Evolutionary conservation across 1,284 basidiomycete species (phyloP), one percentile per base, ranked within the genome.

Genomic region (Fomitopsis palustris): DNA sequence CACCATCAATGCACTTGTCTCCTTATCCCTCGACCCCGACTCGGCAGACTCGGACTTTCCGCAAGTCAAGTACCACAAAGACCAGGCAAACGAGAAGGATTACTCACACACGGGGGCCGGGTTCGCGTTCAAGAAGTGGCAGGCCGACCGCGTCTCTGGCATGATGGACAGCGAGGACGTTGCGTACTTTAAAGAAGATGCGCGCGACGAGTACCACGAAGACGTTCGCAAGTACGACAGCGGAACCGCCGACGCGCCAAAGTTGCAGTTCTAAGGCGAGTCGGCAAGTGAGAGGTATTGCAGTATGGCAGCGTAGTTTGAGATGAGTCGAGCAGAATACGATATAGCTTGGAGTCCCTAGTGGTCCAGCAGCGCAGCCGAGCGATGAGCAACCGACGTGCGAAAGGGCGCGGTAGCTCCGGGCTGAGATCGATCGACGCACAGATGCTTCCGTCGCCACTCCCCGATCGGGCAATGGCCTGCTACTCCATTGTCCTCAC

Each of bases 41-140:
- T 67, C 68, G n/a, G 67, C 65, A 21, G 66, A 72, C 59, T 69
- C 69, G 17, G 70, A 72, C 56, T 73, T 74, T 35, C 63, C 64
- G 21, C 69, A 69, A 52, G 58, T 73, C 63, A 72, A 73, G 63
- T 72, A 73, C 61, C 70, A 74, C 61, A 72, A 74, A 62, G 68
- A 73, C 55, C 69, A 74, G 59, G 71, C 71, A 29, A 72, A 74
- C 61, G 62, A 62, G 53, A 71, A 72, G 61, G 71, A 74, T 62
- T 72, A 72, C 61, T 72, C 70, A 6, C 71, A 73, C 61, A 66
- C 69, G 31, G 70, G 71, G 1, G 53, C 70, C 8, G 70, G 69
- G 4, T 72, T 71, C 59, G 64, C 65, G 19, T 70, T 73, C 67
- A 71, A 73, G 60, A 70, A 71, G 59, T 73, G 69, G 70, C 69